These are phyloP conservation scores for Fusarium sp. DNA, from an alignment of 2,329 filamentous ascomycete genomes.

Conservation along the genomic window DNA sequence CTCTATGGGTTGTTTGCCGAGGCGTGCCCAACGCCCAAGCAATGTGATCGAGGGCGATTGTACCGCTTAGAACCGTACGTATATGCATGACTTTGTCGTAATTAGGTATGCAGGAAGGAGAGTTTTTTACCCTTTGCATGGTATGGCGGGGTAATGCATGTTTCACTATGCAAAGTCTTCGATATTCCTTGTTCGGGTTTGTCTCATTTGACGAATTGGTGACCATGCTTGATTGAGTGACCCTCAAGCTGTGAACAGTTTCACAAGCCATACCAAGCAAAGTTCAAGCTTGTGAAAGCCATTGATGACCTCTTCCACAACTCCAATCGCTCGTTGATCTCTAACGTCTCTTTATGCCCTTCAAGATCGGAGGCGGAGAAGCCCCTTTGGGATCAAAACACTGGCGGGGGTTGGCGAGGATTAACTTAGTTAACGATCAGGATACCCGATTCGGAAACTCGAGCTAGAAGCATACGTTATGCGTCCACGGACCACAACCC, in stretches of 20 bases:
- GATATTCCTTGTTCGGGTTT: neutral
- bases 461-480: neutral
- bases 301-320: neutral
- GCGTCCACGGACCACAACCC: neutral
- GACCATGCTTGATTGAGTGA: neutral
- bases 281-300: neutral
- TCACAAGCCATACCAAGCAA: neutral
- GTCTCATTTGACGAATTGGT: neutral
- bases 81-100: slow-evolving; percentile 13
- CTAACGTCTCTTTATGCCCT: neutral
- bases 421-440: slow-evolving; percentile 26
- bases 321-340: neutral
- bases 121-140: slow-evolving; percentile 9
- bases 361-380: neutral
- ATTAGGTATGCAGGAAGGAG: slow-evolving; percentile 12
- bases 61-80: neutral
- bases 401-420: slow-evolving; percentile 9
- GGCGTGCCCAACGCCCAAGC: slow-evolving; percentile 5
- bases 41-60: neutral
- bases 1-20: slow-evolving; percentile 21
- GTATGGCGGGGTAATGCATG: slow-evolving; percentile 23
- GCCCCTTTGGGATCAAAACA: slow-evolving; percentile 6
- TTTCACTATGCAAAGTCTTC: neutral
- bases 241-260: neutral
- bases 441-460: slow-evolving; percentile 36